Evolutionary conservation across 2,329 filamentous ascomycete genomes (phyloP), one percentile per base, ranked within the genome.

Genomic region (Geosmithia morbida): DNA sequence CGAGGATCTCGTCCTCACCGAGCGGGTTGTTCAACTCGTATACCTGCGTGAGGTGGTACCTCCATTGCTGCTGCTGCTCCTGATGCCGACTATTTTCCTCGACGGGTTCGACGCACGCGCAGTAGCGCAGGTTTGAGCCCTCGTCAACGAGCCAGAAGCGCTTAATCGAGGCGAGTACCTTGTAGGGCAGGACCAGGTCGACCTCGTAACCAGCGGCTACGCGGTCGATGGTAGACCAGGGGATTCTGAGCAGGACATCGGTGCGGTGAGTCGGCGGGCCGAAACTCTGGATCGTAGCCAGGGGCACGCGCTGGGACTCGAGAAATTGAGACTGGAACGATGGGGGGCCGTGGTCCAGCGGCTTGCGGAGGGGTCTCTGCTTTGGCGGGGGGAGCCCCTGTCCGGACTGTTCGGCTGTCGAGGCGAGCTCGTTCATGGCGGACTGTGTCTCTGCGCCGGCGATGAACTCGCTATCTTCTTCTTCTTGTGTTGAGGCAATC

Each of bases 1-100:
- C 62, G 43, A 67, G 68, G 65, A 82, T 74, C 46, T 70, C 64
- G 0, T 65, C 61, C 2, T 76, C 61, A 1, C 68, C 61, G 2
- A 79, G 64, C 0, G 78, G 73, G 56, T 82, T 72, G 54, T 81
- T 80, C 22, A 83, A 67, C 58, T 78, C 69, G 54, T 81, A 83
- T 1, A 83, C 66, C 53, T 81, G 64, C 2, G 49, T 44, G 17
- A 63, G 49, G 26, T 46, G 46, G 48, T 62, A 63, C 2, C 50
- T 53, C 58, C 58, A 64, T 41, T 33, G 43, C 11, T 17, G 26
- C n/a, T 13, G 10, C 14, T 20, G 10, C n/a, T n/a, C n/a, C n/a
- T 30, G 29, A 30, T 13, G n/a, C n/a, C 7, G 43, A 33, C 16
- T 2, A 48, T 1, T 69, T n/a, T 54, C 48, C 55, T 69, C 69